Base-by-base conservation (phyloP, 768 basidiomycete species). In the Mycena vulgaris region DNA sequence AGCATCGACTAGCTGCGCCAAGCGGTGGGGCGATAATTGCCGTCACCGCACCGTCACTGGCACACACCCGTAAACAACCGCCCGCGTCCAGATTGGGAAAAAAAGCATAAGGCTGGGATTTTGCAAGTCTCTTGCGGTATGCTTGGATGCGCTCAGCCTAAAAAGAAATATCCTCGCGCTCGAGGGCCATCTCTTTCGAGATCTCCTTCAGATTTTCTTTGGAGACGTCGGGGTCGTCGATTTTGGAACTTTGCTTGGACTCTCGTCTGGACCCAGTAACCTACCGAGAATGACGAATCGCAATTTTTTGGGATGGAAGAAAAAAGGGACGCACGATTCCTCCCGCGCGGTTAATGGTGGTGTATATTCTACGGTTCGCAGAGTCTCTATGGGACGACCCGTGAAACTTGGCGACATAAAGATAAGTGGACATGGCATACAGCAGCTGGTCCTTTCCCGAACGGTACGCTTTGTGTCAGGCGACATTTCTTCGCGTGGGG, bases 41-140 rank as follows among this genome's bases (percentile, higher is more conserved):
- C 5, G 11, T 28, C 2, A 2, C 3, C 10, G 14, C 5, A 14
- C 14, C 27, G 21, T 49, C 7, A 25, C 6, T 2, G 27, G 13
- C 28, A 31, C 30, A 35, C 52, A 53, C 31, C 5, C 2, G 19
- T 45, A 66, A 66, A 66, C 45, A 57, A 66, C 40, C 52, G 25
- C 45, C 45, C 23, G 11, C 16, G 63, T 56, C 63, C 55, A 48
- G 13, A 65, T 57, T 10, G 28, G 63, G 63, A 35, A 57, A 48
- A 25, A 48, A 48, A 23, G n/a, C 14, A 37, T 37, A 37, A 14
- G 13, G 39, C 10, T 14, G 17, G 39, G 16, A 40, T 14, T 40
- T 40, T 40, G 16, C 39, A 40, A 40, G 39, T 14, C 53, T 42
- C 33, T 66, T 55, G 25, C 33, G 45, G 23, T 66, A 42, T 33